These are phyloP conservation scores for Pichia sp. DNA, from an alignment of 1,139 yeast species.

Conservation along the genomic window DNA sequence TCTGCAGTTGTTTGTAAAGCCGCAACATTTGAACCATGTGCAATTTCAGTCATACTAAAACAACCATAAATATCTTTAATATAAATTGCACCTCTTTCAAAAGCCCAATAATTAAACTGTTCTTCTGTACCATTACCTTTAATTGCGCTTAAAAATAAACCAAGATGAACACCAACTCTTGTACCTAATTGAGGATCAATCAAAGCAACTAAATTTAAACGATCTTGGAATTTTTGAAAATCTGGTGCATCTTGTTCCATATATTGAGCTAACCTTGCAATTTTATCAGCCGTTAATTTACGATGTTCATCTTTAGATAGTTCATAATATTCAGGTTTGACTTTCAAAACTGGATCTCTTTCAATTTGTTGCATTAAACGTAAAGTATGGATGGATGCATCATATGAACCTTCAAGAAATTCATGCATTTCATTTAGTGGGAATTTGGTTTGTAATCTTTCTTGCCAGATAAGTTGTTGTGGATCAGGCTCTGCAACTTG, in stretches of 20 bases:
- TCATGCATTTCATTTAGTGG: slow-evolving; percentile 41
- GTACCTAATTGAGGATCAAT: slow-evolving; percentile 46
- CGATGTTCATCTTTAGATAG: slow-evolving; percentile 38
- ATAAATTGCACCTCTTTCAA: slow-evolving; percentile 60
- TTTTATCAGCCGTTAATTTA: slow-evolving; percentile 39
- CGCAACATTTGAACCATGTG: slow-evolving; percentile 92
- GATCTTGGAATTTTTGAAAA: slow-evolving; percentile 33
- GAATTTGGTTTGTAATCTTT: slow-evolving; percentile 34
- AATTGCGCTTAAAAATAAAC: slow-evolving; percentile 42
- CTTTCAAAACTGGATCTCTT: slow-evolving; percentile 42
- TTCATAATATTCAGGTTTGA: slow-evolving; percentile 37
- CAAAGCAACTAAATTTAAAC: slow-evolving; percentile 38
- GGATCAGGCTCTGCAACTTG: slow-evolving; percentile 34
- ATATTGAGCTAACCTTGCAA: slow-evolving; percentile 39
- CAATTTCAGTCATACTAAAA: slow-evolving; percentile 91
- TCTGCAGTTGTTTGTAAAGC: slow-evolving; percentile 90
- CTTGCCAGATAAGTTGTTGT: slow-evolving; percentile 32
- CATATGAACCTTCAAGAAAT: slow-evolving; percentile 41
- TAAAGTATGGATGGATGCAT: slow-evolving; percentile 33
- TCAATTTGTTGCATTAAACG: slow-evolving; percentile 40
- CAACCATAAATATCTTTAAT: slow-evolving; percentile 76
- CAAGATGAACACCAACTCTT: slow-evolving; percentile 45
- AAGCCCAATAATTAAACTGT: slow-evolving; percentile 67
- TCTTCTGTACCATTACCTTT: slow-evolving; percentile 47
- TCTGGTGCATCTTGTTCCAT: slow-evolving; percentile 37